Evolutionary conservation across 2,329 filamentous ascomycete species (phyloP).

Genomic region (Sclerotinia glacialis): DNA sequence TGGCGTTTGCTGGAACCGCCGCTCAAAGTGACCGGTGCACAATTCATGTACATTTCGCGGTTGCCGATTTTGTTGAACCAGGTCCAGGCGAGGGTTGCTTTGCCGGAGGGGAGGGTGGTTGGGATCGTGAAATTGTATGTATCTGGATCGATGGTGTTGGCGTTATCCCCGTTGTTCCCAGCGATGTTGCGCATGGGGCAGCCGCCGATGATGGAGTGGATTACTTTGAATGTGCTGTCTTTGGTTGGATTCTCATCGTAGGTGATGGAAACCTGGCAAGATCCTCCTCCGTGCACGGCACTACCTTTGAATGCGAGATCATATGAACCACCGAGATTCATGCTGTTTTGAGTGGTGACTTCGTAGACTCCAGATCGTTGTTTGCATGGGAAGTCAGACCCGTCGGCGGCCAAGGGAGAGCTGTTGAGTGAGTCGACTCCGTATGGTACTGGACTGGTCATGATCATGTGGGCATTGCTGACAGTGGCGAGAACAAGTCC

Average conservation of each 20-base stretch:
- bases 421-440: conserved; percentile 52
- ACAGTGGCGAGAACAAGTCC: conserved; percentile 56
- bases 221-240: conserved; percentile 76
- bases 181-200: conserved; percentile 63
- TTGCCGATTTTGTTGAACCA: conserved; percentile 95
- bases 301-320: conserved; percentile 64
- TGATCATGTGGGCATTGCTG: conserved; percentile 72
- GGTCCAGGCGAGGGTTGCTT: conserved; percentile 83
- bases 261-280: conserved; percentile 84
- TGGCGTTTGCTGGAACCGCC: conserved; percentile 43
- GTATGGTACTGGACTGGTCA: conserved; percentile 67
- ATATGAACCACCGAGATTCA: conserved; percentile 61
- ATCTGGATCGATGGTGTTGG: conserved; percentile 48
- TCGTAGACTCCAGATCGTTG: conserved; percentile 48
- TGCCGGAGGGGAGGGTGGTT: conserved; percentile 65
- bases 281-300: conserved; percentile 85
- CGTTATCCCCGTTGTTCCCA: conserved; percentile 57
- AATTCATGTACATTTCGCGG: conserved; percentile 98
- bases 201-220: conserved; percentile 82
- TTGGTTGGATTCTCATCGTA: conserved; percentile 69
- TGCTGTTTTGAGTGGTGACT: conserved; percentile 48
- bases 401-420: conserved; percentile 54
- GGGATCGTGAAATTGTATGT: conserved; percentile 72
- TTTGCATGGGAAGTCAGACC: conserved; percentile 83
- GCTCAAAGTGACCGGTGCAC: conserved; percentile 69